Percentiles rank a stretch among this genome's conserved stretches.
Conservation (phyloP, 371 early-diverging fungal genomes). For the Mortierella sp. region DNA sequence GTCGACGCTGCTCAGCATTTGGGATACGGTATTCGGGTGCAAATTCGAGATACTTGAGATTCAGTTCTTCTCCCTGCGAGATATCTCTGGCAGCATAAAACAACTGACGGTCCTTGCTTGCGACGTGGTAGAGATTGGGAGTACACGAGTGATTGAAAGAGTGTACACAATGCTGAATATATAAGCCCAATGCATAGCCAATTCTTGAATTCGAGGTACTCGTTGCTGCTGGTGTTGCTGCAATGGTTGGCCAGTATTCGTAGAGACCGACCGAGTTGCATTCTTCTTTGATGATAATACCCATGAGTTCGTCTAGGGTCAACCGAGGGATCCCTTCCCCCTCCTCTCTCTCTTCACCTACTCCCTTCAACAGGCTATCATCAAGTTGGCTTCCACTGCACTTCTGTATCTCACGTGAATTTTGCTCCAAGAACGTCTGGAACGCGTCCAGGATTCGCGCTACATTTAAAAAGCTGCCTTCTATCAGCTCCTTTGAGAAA, state of each 20-base stretch:
- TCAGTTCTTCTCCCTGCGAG: slow-evolving; percentile 18
- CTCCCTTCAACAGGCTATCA: not conserved
- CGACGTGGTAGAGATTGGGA: slow-evolving; percentile 32
- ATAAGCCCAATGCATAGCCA: slow-evolving; percentile 16
- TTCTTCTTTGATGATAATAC: slow-evolving; percentile 27
- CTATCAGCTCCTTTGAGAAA: slow-evolving; percentile 5
- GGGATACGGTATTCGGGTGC: slow-evolving; percentile 22
- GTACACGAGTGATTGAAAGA: slow-evolving; percentile 33
- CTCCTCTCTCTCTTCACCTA: not conserved
- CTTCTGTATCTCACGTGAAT: not conserved
- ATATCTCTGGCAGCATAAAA: slow-evolving; percentile 28
- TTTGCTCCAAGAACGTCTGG: slow-evolving; percentile 11
- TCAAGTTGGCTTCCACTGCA: not conserved
- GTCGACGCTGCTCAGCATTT: not conserved
- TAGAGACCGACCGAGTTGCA: slow-evolving; percentile 39
- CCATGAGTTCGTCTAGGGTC: slow-evolving; percentile 15
- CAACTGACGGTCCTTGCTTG: slow-evolving; percentile 11
- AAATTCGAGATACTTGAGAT: slow-evolving; percentile 24
- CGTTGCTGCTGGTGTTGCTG: not conserved
- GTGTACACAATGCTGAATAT: not conserved
- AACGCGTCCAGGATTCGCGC: slow-evolving; percentile 29
- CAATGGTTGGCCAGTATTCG: slow-evolving; percentile 7
- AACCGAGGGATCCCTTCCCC: not conserved
- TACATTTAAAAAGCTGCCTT: slow-evolving; percentile 21
- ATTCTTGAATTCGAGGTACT: not conserved